These are phyloP conservation scores for Kluyveromyces dobzhanskii DNA, from an alignment of 805 yeast genomes.

Conservation along the genomic window DNA sequence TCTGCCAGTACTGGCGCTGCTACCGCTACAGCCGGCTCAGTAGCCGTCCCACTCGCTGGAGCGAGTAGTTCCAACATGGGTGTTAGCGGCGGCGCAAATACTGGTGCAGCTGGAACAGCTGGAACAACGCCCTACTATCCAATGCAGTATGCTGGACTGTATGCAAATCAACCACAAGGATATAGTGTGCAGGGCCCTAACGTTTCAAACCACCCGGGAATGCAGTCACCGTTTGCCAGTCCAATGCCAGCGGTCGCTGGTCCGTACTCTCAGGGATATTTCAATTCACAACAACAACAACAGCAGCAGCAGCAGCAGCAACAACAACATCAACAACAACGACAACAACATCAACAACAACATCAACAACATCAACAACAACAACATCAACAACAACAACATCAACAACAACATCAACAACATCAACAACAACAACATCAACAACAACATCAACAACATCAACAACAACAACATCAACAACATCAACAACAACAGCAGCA, in stretches of 20 bases:
- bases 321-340: neutral
- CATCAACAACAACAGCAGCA: slow-evolving; percentile 4
- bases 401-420: slow-evolving; percentile 4
- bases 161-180: neutral
- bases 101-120: neutral
- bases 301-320: slow-evolving; percentile 7
- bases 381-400: slow-evolving; percentile 8
- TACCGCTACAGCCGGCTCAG: neutral
- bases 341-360: slow-evolving; percentile 5
- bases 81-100: no score
- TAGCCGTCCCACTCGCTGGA: neutral
- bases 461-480: slow-evolving; percentile 4
- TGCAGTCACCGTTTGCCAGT: neutral
- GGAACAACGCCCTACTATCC: neutral
- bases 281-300: slow-evolving; percentile 5
- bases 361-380: slow-evolving; percentile 7
- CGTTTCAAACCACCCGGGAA: neutral
- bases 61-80: neutral
- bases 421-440: slow-evolving; percentile 6
- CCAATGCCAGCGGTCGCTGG: neutral
- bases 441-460: slow-evolving; percentile 9
- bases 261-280: neutral
- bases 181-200: slow-evolving; percentile 3
- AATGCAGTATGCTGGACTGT: neutral
- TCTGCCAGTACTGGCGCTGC: neutral